Evolutionary conservation across 208 protist genomes (phyloP), one percentile per base, ranked within the genome.

Genomic region (Angomonas ambiguus): DNA sequence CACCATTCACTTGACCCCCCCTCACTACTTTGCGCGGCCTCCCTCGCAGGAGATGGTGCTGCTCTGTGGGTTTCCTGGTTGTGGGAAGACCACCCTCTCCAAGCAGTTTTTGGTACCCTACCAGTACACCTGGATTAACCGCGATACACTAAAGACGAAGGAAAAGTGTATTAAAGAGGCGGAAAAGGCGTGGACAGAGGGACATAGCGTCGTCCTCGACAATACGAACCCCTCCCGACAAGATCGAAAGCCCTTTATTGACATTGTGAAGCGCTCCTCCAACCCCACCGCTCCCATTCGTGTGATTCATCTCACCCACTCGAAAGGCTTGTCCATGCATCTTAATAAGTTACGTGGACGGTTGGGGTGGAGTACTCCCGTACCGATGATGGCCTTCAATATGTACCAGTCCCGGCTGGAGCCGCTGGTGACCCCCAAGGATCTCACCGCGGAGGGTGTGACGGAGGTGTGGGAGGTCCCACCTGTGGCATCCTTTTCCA

Each of bases 21-120:
- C 69, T 42, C 72, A 73, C 18, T 51, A 68, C 25, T 78, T 79
- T 20, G 61, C 58, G 0, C 33, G 24, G 4, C 30, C 42, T 5
- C 35, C 33, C n/a, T 31, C 34, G 25, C 84, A 93, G 59, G 95
- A 97, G 65, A 76, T 96, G 73, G 74, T 97, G 13, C n/a, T 97
- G 24, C 79, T 95, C 41, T 77, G 90, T 27, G 92, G 95, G 22
- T 91, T 65, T 42, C 94, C 92, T 1, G 92, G 87, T 2, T 81
- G 69, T 57, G 96, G 94, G 34, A 98, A 98, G 72, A 88, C 77
- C 32, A 93, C 92, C n/a, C 92, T 98, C 64, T 87, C 72, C 60
- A 60, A 74, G 2, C 81, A 80, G n/a, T 85, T 92, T 67, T 87
- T 98, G 18, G 59, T 77, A 32, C 77, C 88, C 16, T 66, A 79